Evolutionary conservation across 257 asterid genomes (phyloP).

Genomic region (Agastache rugosa): DNA sequence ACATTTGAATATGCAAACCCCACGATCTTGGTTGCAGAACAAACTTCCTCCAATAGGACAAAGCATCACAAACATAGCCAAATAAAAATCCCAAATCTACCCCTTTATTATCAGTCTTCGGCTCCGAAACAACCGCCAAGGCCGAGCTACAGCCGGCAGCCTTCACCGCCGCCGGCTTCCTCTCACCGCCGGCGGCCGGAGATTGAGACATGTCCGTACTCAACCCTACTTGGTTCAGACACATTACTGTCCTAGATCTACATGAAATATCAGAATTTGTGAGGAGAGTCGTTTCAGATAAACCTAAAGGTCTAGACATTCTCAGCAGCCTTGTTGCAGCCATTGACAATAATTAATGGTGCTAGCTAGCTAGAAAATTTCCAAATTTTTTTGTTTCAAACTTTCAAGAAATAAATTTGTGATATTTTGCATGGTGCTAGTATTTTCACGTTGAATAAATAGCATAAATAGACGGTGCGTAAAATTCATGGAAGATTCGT

Average conservation of each 20-base stretch:
- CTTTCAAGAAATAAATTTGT: neutral
- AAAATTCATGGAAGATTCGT: conserved; percentile 59
- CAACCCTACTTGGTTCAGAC: conserved; percentile 42
- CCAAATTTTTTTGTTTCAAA: neutral
- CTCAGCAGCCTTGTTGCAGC: conserved; percentile 54
- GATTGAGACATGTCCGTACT: conserved; percentile 33
- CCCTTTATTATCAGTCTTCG: conserved; percentile 42
- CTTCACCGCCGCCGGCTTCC: conserved; percentile 42
- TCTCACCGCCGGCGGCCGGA: conserved; percentile 32
- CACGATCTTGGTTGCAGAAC: conserved; percentile 42
- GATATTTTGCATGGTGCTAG: conserved; percentile 23
- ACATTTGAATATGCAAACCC: conserved; percentile 57
- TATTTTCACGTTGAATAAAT: conserved; percentile 27
- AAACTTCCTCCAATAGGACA: conserved; percentile 41
- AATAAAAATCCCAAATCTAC: conserved; percentile 43
- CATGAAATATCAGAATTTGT: conserved; percentile 17
- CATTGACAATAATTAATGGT: conserved; percentile 42
- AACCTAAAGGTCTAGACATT: conserved; percentile 44
- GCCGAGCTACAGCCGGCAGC: conserved; percentile 41
- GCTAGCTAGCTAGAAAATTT: neutral
- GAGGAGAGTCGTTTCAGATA: conserved; percentile 22
- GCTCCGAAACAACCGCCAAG: conserved; percentile 44
- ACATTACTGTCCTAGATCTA: conserved; percentile 35
- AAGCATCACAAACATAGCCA: conserved; percentile 32
- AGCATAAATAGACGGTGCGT: conserved; percentile 30